Percentiles rank a stretch among this genome's conserved stretches.
Conservation (phyloP, 2,329 filamentous ascomycete species). For the Metarhizium guizhouense region DNA sequence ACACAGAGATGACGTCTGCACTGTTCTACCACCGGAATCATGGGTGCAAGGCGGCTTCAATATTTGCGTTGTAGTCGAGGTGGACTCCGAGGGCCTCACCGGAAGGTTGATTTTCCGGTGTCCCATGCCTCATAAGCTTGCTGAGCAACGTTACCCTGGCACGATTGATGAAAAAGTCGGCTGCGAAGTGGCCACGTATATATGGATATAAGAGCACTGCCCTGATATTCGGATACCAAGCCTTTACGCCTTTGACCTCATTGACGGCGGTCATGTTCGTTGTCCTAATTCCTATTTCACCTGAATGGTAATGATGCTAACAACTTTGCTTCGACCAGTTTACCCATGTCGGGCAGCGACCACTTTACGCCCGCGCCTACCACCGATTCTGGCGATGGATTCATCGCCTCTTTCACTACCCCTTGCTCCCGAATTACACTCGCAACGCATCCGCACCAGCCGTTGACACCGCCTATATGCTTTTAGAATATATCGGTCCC, state of each 20-base stretch:
- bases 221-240: conserved; percentile 18
- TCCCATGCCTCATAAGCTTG: conserved; percentile 12
- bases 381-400: conserved; percentile 6
- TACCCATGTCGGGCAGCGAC: conserved; percentile 6
- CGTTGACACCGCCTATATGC: conserved; percentile 12
- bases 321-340: conserved; percentile 10
- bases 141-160: conserved; percentile 12
- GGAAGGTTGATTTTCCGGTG: conserved; percentile 8
- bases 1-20: conserved; percentile 8
- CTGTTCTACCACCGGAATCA: conserved; percentile 4
- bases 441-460: conserved; percentile 2
- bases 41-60: conserved; percentile 14
- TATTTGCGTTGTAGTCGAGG: conserved; percentile 10
- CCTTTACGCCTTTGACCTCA: conserved; percentile 13
- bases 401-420: conserved; percentile 5
- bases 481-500: conserved; percentile 14
- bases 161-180: conserved; percentile 24
- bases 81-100: neutral
- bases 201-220: conserved; percentile 22
- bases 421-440: conserved; percentile 11
- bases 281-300: neutral
- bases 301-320: neutral
- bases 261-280: conserved; percentile 10
- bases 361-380: conserved; percentile 3
- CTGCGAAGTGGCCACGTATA: conserved; percentile 22